Base-by-base conservation (phyloP, 805 yeast genomes). In the Starmera dryadoides region DNA sequence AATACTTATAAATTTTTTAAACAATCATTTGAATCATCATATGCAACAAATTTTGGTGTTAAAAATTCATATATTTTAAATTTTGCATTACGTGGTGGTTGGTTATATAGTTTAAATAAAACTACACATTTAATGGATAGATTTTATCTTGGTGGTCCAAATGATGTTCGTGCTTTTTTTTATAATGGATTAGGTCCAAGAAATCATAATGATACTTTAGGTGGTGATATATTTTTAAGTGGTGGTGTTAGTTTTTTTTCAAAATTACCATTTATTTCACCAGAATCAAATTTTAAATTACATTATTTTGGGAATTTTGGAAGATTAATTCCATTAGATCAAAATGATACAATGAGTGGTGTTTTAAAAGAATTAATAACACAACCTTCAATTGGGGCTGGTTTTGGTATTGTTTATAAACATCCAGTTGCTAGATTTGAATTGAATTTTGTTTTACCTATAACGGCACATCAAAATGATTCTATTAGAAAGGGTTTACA, bases 81-180 rank as follows among this genome's bases (percentile, higher is more conserved):
- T 36, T 46, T 73, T 2, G 62, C 75, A 2, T 50, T 69, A 4
- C 71, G 71, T 34, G 63, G 73, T 30, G 96, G 95, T 4, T 66
- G 68, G 40, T 63, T 86, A 22, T 60, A 65, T 41, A 64, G 74
- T 39, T 53, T 71, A 20, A 50, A 49, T 18, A 48, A 38, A 42
- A 52, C 44, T 40, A 44, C 70, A 2, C 89, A 84, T 51, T 53
- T 81, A 23, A 72, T 81, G 54, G 98, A 91, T 58, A 73, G 85
- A 46, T 91, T 89, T 56, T 86, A 80, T 52, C 66, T 85, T 34
- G 95, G 96, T 15, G 96, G 96, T 0, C 74, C 79, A 12, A 72
- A 78, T 39, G 82, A 81, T 39, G 76, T 87, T 22, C 68, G 83
- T 41, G 87, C 89, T 1, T 86, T 83, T 53, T 68, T 74, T 26